Evolutionary conservation across 352 stramenopile genomes (phyloP), one percentile per base, ranked within the genome.

Genomic region (Phytophthora foliorum): DNA sequence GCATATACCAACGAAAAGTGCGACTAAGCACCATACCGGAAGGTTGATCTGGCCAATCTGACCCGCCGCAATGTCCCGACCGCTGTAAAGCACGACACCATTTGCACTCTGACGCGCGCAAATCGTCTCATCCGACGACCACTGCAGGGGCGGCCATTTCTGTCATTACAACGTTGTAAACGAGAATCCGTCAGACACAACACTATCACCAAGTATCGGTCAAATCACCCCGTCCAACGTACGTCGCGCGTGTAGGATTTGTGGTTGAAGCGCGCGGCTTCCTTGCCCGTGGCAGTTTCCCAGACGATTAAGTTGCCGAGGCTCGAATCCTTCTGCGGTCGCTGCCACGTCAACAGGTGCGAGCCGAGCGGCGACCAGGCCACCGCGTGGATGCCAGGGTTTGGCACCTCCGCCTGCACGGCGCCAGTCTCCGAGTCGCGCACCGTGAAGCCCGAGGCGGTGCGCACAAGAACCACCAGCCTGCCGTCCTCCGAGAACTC

Each of bases 81-180:
- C 89, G 31, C 86, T 88, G 78, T 95, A 94, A 29, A 95, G 75
- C 69, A 90, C 77, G 16, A 96, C 86, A 13, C 86, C 85, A 57
- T 92, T 93, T 4, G 73, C 77, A 32, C 84, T 94, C 69, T 92
- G 83, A 39, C 89, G 89, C 2, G 75, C 89, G 42, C 88, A 93
- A 45, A 96, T 95, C 13, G 78, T 84, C 74, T 98, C 93, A 56
- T 98, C 90, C 29, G 82, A 86, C 34, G 84, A 97, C 93, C 93
- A 98, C 65, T 98, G 87, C 19, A 98, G 72, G 53, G 87, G 92
- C 17, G 93, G 93, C 93, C 93, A 98, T 67, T 89, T 86, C 88
- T 96, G 52, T 32, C 38, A 25, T 13, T 19, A 65, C 13, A 64
- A 36, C 17, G 11, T 32, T 38, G 13, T 39, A n/a, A 48, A 64